Conservation (phyloP, 116 monocot genomes). For the Trichopus zeylanicus region DNA sequence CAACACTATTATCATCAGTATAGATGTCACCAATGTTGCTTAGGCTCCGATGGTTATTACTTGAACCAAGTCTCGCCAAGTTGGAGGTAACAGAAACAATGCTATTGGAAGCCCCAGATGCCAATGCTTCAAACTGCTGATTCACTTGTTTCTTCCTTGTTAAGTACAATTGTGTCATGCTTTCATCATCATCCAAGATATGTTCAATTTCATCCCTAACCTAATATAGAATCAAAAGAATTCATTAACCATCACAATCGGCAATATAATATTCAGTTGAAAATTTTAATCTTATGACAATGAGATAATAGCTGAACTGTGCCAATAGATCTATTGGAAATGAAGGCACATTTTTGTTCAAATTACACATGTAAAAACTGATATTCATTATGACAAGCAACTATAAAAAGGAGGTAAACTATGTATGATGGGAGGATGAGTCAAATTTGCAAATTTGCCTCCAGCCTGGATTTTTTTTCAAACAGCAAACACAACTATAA, state of each 20-base stretch:
- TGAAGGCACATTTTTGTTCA: too few species aligned
- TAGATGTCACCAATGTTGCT: slow-evolving; percentile 37
- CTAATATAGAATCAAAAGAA: slow-evolving; percentile 21
- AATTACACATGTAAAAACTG: too few species aligned
- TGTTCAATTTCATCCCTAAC: slow-evolving; percentile 96
- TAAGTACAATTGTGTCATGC: slow-evolving; percentile 80
- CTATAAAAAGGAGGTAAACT: too few species aligned
- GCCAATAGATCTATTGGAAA: too few species aligned
- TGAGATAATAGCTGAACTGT: too few species aligned
- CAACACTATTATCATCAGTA: slow-evolving; percentile 85
- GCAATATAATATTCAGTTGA: not conserved
- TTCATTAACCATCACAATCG: not conserved
- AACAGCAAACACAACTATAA: too few species aligned
- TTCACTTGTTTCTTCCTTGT: slow-evolving; percentile 66
- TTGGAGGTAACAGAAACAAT: slow-evolving; percentile 34
- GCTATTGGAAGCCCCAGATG: slow-evolving; percentile 46
- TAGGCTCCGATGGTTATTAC: slow-evolving; percentile 29
- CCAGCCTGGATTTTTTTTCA: too few species aligned
- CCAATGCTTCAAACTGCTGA: slow-evolving; percentile 61
- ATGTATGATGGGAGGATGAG: too few species aligned
- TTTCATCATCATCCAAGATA: slow-evolving; percentile 82
- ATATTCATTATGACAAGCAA: too few species aligned
- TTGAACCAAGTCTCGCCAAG: slow-evolving; percentile 42
- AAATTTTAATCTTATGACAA: not conserved
- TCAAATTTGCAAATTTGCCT: too few species aligned